Evolutionary conservation across 192 early-diverging fungal genomes (phyloP).

Genomic region (Entomortierella parvispora): DNA sequence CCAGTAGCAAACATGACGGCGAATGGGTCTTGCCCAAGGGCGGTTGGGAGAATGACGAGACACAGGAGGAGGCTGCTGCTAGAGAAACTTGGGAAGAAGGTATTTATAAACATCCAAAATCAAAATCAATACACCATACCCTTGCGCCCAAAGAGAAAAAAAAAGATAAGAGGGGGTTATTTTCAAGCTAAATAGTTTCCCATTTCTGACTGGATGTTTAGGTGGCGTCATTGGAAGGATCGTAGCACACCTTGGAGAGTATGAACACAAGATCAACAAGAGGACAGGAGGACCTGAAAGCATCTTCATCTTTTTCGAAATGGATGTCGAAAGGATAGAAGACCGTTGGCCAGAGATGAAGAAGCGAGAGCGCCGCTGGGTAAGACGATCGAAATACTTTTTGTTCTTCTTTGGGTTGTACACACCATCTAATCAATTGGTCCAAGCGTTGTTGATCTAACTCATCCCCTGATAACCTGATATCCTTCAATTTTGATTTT

Average conservation of each 20-base stretch:
- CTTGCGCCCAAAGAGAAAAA: constrained; percentile 17
- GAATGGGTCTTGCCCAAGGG: constrained; percentile 70
- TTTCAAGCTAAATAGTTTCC: background rate
- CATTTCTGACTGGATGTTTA: constrained; percentile 3
- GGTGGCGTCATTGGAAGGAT: constrained; percentile 66
- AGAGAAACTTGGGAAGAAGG: constrained; percentile 76
- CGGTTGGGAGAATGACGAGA: constrained; percentile 73
- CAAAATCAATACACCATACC: background rate
- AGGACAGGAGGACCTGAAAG: constrained; percentile 48
- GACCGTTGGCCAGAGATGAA: constrained; percentile 66
- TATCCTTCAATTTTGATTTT: background rate
- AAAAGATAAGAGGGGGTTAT: constrained; percentile 73
- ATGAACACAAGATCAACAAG: constrained; percentile 55
- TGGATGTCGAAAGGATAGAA: constrained; percentile 62
- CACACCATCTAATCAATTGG: background rate
- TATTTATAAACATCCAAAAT: constrained; percentile 9
- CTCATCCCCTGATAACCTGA: too few relatives aligned
- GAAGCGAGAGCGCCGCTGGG: constrained; percentile 59
- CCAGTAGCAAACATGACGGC: constrained; percentile 56
- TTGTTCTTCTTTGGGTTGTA: background rate
- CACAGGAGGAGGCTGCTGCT: constrained; percentile 61
- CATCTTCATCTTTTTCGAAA: constrained; percentile 63
- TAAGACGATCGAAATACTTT: constrained; percentile 27
- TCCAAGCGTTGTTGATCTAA: background rate
- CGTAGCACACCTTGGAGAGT: constrained; percentile 59